Evolutionary conservation across 1,284 basidiomycete genomes (phyloP), one percentile per base, ranked within the genome.

Genomic region (Meripilus lineatus): DNA sequence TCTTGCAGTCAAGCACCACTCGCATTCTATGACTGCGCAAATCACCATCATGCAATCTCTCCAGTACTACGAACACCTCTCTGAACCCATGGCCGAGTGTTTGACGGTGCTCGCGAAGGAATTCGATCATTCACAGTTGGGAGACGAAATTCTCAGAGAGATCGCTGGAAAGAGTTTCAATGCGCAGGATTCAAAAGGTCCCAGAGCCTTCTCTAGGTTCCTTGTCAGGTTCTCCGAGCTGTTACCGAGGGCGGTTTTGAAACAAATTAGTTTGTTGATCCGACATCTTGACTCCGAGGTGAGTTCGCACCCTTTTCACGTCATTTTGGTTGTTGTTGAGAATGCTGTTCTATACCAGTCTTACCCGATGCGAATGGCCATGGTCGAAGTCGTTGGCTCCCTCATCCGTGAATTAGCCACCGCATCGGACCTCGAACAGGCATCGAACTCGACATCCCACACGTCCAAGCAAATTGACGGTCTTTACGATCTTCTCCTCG

Each of bases 291-390:
- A 99, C 59, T 93, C 89, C 24, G 95, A 99, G 68, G 92, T 89
- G 56, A n/a, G n/a, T n/a, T n/a, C 17, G 77, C 58, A 6, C 14
- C 40, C 21, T 34, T 33, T 46, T 35, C 18, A 3, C 22, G 14
- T 24, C 40, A 8, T 25, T 42, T 17, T 32, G 18, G 30, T n/a
- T 7, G 39, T 33, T n/a, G 18, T 47, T 15, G 41, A 35, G 35
- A 5, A 48, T 20, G 14, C 14, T 8, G 11, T 3, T 32, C 30
- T 17, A 15, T n/a, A 7, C 0, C 43, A 93, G 89, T 87, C 92
- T 0, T 96, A 98, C 58, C 91, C 93, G 0, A 95, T 99, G 84
- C 89, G 96, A 28, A 90, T 93, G 70, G 90, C 89, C 1, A 75
- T 96, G 44, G 79, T 96, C 38, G 93, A 95, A 61, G 78, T 93